These are phyloP conservation scores for Gomphus bonarii DNA, from an alignment of 1,284 basidiomycete genomes.

Conservation along the genomic window DNA sequence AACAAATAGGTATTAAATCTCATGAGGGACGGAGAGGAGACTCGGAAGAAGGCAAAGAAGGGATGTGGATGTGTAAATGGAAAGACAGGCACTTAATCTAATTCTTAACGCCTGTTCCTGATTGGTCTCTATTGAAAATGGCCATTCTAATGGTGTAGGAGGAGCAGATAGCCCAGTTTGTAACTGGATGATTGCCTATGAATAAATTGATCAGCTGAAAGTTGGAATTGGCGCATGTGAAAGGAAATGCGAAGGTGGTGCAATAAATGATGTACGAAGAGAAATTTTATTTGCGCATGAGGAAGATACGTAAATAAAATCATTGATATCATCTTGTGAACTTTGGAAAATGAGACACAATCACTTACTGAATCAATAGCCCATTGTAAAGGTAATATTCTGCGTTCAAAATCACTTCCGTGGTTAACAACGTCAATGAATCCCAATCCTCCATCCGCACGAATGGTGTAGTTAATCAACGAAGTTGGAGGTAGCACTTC, in stretches of 20 bases:
- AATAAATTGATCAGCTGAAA: background rate
- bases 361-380: conserved; percentile 55
- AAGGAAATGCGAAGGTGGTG: too few species aligned
- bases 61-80: background rate
- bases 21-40: background rate
- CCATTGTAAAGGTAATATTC: conserved; percentile 67
- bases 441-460: conserved; percentile 53
- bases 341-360: background rate
- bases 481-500: conserved; percentile 16
- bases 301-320: too few species aligned
- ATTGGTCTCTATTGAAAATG: conserved; percentile 60
- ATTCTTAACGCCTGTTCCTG: conserved; percentile 42
- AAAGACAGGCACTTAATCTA: conserved; percentile 38
- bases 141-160: conserved; percentile 56
- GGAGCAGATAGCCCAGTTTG: conserved; percentile 38
- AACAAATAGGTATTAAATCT: background rate
- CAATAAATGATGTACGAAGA: too few species aligned
- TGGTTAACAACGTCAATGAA: conserved; percentile 58
- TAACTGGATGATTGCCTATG: conserved; percentile 55
- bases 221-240: background rate
- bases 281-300: too few species aligned
- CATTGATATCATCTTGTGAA: too few species aligned
- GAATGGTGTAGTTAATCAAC: conserved; percentile 60
- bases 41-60: background rate
- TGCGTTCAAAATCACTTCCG: conserved; percentile 56